Base-by-base conservation (phyloP, 225 moss, liverwort and hornwort genomes). In the Pseudoscleropodium purum region DNA sequence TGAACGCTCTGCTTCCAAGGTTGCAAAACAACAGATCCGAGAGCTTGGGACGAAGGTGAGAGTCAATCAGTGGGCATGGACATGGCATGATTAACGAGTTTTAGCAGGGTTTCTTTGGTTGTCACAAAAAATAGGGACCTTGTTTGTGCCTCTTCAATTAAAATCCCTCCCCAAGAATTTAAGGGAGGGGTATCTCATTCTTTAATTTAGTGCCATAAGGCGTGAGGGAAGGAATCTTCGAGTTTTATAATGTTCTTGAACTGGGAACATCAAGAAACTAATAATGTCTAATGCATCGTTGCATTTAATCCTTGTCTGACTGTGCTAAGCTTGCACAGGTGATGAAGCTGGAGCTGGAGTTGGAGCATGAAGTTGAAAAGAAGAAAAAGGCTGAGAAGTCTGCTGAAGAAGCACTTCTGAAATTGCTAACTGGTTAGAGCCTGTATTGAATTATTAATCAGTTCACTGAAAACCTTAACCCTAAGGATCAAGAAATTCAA, bases 1-100 rank as follows among this genome's bases (percentile, higher is more conserved):
- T 84, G 94, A 94, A 66, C 94, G 94, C 76, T 90, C 91, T 91
- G 89, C 94, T 69, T 93, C 93, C 29, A 94, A 92, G 86, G 84
- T 82, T 85, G 94, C 94, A 51, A 94, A 94, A 91, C 73, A 88
- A 65, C 75, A 88, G 85, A 91, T 92, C 77, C 91, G 89, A 81
- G 89, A 93, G 87, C 93, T 94, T 89, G 86, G 79, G 60, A 85
- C 67, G 91, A 90, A 93, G 92, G 94, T 94, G 51, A 82, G 87
- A 54, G 12, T 34, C 60, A 41, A 70, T 57, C 70, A 70, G 14
- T 31, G 69, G 70, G 23, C 54, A 2, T n/a, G 18, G 84, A 41
- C 31, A 69, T 69, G 15, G 41, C 67, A 84, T 70, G 39, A n/a
- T 84, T 70, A 54, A 39, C 39, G 14, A 57, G 70, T 69, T 70